Percentiles rank a stretch among this genome's conserved stretches.
Conservation (phyloP, 2,329 filamentous ascomycete genomes). For the Alternaria sp. region DNA sequence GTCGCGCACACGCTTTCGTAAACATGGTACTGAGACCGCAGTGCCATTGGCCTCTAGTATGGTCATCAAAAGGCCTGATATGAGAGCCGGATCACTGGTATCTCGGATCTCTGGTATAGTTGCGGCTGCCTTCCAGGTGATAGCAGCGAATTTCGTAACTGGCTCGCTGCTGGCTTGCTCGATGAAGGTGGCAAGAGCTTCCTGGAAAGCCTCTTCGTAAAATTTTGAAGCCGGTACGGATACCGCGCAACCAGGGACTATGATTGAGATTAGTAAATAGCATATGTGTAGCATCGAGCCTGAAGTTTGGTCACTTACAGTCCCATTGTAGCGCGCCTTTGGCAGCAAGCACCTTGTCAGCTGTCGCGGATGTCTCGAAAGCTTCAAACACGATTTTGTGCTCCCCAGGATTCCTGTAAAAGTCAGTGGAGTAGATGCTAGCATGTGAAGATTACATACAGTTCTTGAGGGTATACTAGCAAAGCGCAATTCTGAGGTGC, state of each 20-base stretch:
- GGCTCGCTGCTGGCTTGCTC: slow-evolving; percentile 64
- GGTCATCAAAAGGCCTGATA: slow-evolving; percentile 68
- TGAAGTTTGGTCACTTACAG: slow-evolving; percentile 39
- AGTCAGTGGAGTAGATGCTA: slow-evolving; percentile 4
- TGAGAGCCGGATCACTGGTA: slow-evolving; percentile 63
- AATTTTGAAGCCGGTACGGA: slow-evolving; percentile 55
- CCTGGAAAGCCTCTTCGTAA: slow-evolving; percentile 55
- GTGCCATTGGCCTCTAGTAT: slow-evolving; percentile 65
- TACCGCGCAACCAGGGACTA: slow-evolving; percentile 63
- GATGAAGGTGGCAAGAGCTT: slow-evolving; percentile 61
- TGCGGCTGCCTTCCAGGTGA: slow-evolving; percentile 61
- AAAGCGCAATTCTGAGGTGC: slow-evolving; percentile 60
- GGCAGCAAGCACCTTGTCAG: slow-evolving; percentile 61
- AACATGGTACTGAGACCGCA: slow-evolving; percentile 41
- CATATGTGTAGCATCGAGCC: neutral
- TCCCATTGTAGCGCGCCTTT: slow-evolving; percentile 64
- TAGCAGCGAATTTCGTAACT: slow-evolving; percentile 62
- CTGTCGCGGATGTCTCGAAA: slow-evolving; percentile 67
- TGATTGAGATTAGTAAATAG: neutral
- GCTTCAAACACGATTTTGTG: slow-evolving; percentile 61
- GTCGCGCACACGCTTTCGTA: slow-evolving; percentile 69
- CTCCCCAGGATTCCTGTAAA: slow-evolving; percentile 14
- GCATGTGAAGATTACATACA: slow-evolving; percentile 40
- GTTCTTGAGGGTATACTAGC: slow-evolving; percentile 48
- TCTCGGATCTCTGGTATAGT: slow-evolving; percentile 65